Evolutionary conservation across 202 grass and related monocot species (phyloP), one percentile per base, ranked within the genome.

Genomic region (Schoenoplectus tabernaemontani): DNA sequence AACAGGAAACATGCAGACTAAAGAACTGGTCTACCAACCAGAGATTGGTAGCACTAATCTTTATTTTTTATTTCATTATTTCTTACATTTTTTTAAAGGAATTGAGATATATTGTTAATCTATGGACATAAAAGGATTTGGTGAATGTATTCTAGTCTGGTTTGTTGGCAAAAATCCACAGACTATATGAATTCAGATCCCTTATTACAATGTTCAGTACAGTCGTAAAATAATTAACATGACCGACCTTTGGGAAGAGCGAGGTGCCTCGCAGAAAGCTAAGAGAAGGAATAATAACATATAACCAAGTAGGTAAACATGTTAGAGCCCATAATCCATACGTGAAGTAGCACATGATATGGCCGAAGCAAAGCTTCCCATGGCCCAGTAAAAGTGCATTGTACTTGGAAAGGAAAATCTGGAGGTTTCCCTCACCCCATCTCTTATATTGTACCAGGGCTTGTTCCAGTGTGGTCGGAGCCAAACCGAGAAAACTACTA

Each of bases 381-480:
- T 86, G 82, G 9, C 88, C 93, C 39, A 82, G 60, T n/a, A 93
- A 57, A 86, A 93, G 88, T 10, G 86, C 44, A 9, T 88, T 87
- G 86, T 89, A 63, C 56, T 90, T 89, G 0, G 93, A 96, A 83
- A 90, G 64, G 53, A 89, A 74, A 36, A 89, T 90, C 19, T 86
- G 72, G 5, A 93, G 66, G 15, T 89, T 80, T 10, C 90, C 93
- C 44, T 87, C 93, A 3, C 86, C 83, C 90, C 93, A 96, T 90
- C 93, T 85, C 84, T 93, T 90, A 61, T 85, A 85, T 50, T 96
- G 93, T 69, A 96, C 17, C 26, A 93, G 37, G 15, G 88, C 84
- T 30, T 89, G 82, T 43, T 72, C 80, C 36, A 93, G 79, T 57
- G 88, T 96, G 71, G 84, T 19, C 13, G 90, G 88, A 22, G 64